Percentiles rank a stretch among this genome's conserved stretches.
These are phyloP conservation scores for Nannizzia gypsea DNA, from an alignment of 2,329 filamentous ascomycete genomes.

Conservation along the genomic window DNA sequence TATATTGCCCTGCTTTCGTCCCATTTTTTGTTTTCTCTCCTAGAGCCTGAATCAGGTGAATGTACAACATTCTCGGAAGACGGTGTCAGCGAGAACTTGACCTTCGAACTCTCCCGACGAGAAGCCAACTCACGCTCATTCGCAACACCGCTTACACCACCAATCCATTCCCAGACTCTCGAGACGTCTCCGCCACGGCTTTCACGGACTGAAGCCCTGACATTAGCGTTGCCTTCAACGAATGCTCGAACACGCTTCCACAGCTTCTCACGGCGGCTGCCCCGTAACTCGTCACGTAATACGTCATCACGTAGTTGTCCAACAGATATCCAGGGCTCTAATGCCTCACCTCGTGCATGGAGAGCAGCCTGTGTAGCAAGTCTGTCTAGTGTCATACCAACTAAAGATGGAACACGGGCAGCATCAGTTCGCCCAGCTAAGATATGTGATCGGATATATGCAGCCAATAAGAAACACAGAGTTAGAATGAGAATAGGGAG, in stretches of 20 bases:
- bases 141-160: conserved; percentile 42
- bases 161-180: conserved; percentile 58
- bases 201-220: conserved; percentile 63
- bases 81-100: conserved; percentile 21
- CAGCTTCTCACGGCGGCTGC: conserved; percentile 62
- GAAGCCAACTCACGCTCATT: conserved; percentile 18
- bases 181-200: conserved; percentile 45
- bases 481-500: conserved; percentile 39
- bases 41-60: conserved; percentile 20
- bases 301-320: conserved; percentile 88
- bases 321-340: conserved; percentile 72
- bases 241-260: conserved; percentile 75
- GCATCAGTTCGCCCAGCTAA: conserved; percentile 53
- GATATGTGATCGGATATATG: conserved; percentile 56
- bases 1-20: conserved; percentile 39
- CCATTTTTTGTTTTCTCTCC: conserved; percentile 32
- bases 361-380: conserved; percentile 73
- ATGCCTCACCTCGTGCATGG: conserved; percentile 52
- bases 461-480: conserved; percentile 34
- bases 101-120: conserved; percentile 20
- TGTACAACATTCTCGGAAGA: conserved; percentile 14
- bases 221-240: conserved; percentile 88
- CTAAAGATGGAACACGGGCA: conserved; percentile 66
- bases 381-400: conserved; percentile 70
- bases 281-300: conserved; percentile 65